A percentile compares a stretch with the other conserved stretches of the same genome.
phyloP scores from a whole-genome alignment of 2,329 filamentous ascomycete genomes.

The Phyllosticta citribraziliensis region DNA sequence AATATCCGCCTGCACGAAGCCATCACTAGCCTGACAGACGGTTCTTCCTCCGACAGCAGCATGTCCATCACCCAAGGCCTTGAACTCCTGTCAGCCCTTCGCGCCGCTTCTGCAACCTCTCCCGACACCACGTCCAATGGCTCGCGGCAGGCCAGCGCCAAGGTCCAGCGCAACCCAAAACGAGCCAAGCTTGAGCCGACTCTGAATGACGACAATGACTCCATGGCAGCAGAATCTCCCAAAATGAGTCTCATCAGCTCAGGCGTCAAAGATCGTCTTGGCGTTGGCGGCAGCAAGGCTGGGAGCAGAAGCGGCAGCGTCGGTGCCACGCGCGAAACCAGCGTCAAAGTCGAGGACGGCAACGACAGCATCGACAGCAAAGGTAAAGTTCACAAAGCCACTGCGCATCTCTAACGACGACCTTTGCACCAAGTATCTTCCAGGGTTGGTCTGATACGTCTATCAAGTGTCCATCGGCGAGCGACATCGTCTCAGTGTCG shows the following conservation, averaged over 20 bases:
- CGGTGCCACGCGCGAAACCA: constrained; percentile 37
- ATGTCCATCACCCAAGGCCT: constrained; percentile 31
- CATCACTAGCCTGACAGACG: constrained; percentile 33
- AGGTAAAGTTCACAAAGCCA: constrained; percentile 22
- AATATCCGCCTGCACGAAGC: constrained; percentile 40
- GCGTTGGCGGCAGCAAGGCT: constrained; percentile 24
- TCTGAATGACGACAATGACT: constrained; percentile 27
- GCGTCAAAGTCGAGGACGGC: constrained; percentile 41
- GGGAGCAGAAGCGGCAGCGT: constrained; percentile 34
- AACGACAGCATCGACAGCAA: constrained; percentile 36
- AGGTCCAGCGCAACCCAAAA: constrained; percentile 27
- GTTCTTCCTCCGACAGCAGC: constrained; percentile 33
- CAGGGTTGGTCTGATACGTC: constrained; percentile 11
- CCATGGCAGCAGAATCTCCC: constrained; percentile 28
- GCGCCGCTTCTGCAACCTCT: constrained; percentile 18
- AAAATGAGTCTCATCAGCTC: constrained; percentile 5
- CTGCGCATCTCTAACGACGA: constrained; percentile 4
- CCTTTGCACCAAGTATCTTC: constrained; percentile 10
- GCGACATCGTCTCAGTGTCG: constrained; percentile 25
- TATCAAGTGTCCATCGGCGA: constrained; percentile 8
- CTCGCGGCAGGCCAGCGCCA: constrained; percentile 28
- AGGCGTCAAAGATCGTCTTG: constrained; percentile 16
- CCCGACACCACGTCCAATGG: constrained; percentile 28
- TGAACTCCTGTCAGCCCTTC: constrained; percentile 37
- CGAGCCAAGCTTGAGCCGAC: constrained; percentile 25